Conservation (phyloP, 2,329 filamentous ascomycete genomes). For the Colletotrichum sp. region DNA sequence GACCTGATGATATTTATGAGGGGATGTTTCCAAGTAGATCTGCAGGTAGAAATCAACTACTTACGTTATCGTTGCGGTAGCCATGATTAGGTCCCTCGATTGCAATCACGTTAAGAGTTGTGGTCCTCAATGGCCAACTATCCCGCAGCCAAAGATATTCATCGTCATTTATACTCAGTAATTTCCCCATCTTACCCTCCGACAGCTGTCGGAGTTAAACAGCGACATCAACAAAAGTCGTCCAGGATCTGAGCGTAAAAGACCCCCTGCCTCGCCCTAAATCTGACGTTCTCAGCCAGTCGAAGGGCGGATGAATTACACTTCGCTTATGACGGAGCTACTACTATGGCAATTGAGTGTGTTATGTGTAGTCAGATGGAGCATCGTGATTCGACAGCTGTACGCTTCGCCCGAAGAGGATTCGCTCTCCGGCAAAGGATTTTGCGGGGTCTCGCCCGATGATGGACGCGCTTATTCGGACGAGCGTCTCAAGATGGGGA, state of each 20-base stretch:
- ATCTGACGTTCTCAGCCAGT: background rate
- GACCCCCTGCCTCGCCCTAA: background rate
- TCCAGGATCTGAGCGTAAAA: background rate
- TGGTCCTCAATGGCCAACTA: accelerated
- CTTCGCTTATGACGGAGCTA: background rate
- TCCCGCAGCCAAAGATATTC: accelerated
- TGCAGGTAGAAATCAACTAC: background rate
- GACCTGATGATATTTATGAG: background rate
- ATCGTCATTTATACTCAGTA: background rate
- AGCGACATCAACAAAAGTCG: background rate
- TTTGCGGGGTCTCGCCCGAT: background rate
- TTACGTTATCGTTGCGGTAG: background rate
- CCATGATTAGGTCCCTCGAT: background rate
- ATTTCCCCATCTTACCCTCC: background rate
- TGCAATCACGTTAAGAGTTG: accelerated
- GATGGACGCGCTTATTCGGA: background rate
- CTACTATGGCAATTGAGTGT: background rate
- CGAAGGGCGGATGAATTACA: background rate
- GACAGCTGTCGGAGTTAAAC: background rate
- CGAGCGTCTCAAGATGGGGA: background rate
- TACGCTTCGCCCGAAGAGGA: background rate
- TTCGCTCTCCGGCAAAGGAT: background rate
- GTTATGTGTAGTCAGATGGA: background rate
- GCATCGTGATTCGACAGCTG: background rate
- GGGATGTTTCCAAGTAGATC: accelerated